Evolutionary conservation across 1,284 basidiomycete genomes (phyloP).

Genomic region (Agroathelia rolfsii): DNA sequence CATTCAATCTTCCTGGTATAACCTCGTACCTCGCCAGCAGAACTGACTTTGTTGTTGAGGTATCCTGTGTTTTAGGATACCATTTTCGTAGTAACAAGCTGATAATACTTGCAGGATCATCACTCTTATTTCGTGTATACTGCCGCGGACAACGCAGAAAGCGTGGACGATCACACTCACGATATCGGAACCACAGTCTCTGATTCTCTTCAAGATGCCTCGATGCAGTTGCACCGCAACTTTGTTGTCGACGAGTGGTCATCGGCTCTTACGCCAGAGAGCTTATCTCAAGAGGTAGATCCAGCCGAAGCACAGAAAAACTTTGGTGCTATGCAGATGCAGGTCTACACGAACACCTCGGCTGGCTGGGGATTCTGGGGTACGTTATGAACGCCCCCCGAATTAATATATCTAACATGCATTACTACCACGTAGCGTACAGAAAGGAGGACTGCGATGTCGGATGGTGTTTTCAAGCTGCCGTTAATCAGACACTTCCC

Average conservation of each 20-base stretch:
- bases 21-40: constrained; percentile 43
- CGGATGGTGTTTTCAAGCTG: constrained; percentile 63
- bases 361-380: constrained; percentile 74
- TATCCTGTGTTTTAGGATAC: too few relatives aligned
- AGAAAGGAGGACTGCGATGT: constrained; percentile 49
- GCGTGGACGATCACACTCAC: constrained; percentile 38
- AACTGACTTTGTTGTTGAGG: constrained; percentile 62
- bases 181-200: constrained; percentile 36
- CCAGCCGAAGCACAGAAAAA: constrained; percentile 33
- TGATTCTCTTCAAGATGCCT: constrained; percentile 28
- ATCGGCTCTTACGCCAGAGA: constrained; percentile 54
- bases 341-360: constrained; percentile 47
- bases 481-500: constrained; percentile 47
- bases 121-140: constrained; percentile 70
- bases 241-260: constrained; percentile 67
- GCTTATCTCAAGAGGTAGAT: constrained; percentile 39
- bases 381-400: too few relatives aligned
- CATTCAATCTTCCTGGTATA: constrained; percentile 53
- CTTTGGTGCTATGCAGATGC: constrained; percentile 57
- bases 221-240: constrained; percentile 39
- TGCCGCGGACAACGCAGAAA: constrained; percentile 31
- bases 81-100: too few relatives aligned
- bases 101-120: too few relatives aligned
- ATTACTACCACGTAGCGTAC: constrained; percentile 30
- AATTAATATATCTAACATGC: background rate